Percentiles rank a stretch among this genome's conserved stretches.
Evolutionary conservation across 805 yeast genomes (phyloP).

Genomic region (Maudiozyma serrabonitensis): DNA sequence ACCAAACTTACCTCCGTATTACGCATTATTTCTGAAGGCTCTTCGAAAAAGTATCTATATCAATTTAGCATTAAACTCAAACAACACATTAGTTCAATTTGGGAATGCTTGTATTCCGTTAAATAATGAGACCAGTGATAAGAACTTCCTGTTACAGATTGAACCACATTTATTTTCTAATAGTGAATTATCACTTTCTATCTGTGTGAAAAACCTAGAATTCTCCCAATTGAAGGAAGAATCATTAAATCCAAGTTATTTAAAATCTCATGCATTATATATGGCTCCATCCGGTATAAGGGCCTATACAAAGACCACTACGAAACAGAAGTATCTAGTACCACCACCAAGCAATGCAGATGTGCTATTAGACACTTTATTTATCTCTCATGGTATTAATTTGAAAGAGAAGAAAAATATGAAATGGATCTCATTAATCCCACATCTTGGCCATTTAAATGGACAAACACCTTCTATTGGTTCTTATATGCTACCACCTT

Average conservation of each 20-base stretch:
- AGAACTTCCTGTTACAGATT: slow-evolving; percentile 24
- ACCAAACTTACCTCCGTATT: slow-evolving; percentile 32
- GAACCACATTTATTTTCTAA: slow-evolving; percentile 40
- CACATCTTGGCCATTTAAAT: slow-evolving; percentile 58
- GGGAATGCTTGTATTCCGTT: slow-evolving; percentile 37
- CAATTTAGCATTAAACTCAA: slow-evolving; percentile 25
- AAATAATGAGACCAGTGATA: slow-evolving; percentile 1
- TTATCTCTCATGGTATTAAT: slow-evolving; percentile 31
- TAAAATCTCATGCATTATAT: slow-evolving; percentile 34
- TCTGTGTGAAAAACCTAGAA: slow-evolving; percentile 26
- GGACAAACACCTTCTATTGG: slow-evolving; percentile 58
- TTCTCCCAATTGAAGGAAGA: slow-evolving; percentile 29
- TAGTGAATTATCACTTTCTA: slow-evolving; percentile 35
- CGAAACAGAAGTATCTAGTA: slow-evolving; percentile 28
- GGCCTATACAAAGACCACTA: slow-evolving; percentile 32
- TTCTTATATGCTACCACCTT: slow-evolving; percentile 41
- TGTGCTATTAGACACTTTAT: slow-evolving; percentile 30
- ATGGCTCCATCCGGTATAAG: slow-evolving; percentile 50
- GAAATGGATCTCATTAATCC: slow-evolving; percentile 59
- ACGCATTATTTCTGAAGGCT: slow-evolving; percentile 42
- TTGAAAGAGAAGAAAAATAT: slow-evolving; percentile 20
- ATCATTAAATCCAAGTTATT: slow-evolving; percentile 12
- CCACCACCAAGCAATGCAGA: slow-evolving; percentile 36
- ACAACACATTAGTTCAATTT: slow-evolving; percentile 37
- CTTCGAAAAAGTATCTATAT: slow-evolving; percentile 34